A percentile compares a stretch with the other conserved stretches of the same genome.
Conservation (phyloP, 2,329 filamentous ascomycete species). For the Pseudogymnoascus sp. region DNA sequence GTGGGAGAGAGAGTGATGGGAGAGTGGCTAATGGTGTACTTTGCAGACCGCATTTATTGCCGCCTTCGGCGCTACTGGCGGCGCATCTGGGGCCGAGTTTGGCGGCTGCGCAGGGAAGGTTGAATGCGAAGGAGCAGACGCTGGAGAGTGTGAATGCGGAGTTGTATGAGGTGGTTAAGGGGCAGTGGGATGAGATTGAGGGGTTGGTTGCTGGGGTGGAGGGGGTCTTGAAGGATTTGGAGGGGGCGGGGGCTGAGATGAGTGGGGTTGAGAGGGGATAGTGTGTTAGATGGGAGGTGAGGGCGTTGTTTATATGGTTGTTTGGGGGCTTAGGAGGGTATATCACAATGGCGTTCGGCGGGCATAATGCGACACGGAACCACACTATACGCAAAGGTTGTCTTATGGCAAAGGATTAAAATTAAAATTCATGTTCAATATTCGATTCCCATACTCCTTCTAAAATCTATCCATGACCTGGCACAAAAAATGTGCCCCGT, state of each 20-base stretch:
- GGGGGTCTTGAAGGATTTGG: slow-evolving; percentile 44
- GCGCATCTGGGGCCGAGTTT: slow-evolving; percentile 49
- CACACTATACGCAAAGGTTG: background rate
- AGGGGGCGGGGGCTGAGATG: slow-evolving; percentile 32
- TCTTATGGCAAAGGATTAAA: background rate
- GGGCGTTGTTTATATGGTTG: slow-evolving; percentile 4
- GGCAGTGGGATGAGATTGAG: slow-evolving; percentile 48
- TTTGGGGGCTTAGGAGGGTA: background rate
- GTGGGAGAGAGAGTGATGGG: no score
- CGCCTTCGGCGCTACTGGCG: slow-evolving; percentile 41
- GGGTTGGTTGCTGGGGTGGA: slow-evolving; percentile 42
- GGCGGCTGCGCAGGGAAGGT: slow-evolving; percentile 43
- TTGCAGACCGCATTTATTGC: slow-evolving; percentile 46
- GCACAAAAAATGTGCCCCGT: background rate
- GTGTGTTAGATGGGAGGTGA: slow-evolving; percentile 14
- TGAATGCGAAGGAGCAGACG: slow-evolving; percentile 49
- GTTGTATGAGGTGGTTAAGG: slow-evolving; percentile 41
- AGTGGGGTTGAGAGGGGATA: background rate
- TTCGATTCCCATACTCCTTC: slow-evolving; percentile 7
- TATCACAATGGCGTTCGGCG: background rate
- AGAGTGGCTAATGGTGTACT: background rate
- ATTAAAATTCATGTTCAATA: background rate
- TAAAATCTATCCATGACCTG: slow-evolving; percentile 6
- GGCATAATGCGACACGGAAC: background rate
- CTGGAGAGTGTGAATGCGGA: slow-evolving; percentile 48